Evolutionary conservation across 139 green algal species (phyloP), one percentile per base, ranked within the genome.

Genomic region (Coelastrella sp.): DNA sequence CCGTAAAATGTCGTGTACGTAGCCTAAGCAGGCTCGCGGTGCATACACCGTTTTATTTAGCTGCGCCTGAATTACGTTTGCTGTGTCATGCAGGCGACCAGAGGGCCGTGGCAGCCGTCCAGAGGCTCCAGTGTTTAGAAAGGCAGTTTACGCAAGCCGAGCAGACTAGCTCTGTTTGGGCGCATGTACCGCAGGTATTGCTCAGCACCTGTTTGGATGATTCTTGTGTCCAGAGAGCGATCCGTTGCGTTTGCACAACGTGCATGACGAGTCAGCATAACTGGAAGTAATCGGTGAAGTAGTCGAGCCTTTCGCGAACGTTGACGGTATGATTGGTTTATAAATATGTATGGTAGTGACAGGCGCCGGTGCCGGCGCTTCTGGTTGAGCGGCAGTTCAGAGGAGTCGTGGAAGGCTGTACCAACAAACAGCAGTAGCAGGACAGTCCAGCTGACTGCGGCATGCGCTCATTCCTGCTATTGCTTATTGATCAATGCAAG

Each of bases 111-210:
- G 17, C 68, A 32, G 68, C 68, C 5, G 14, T 76, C 14, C 68
- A 76, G 68, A 76, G 68, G 68, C 68, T 76, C 16, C 68, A 76
- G 68, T 47, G 68, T 23, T 23, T 76, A 22, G 14, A 76, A 17
- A 32, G 16, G 68, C 68, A 76, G 6, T 22, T 76, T 22, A 76
- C 68, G 16, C 68, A 76, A 7, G 79, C 79, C 17, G 79, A 85
- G 79, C 57, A 85, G 57, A 23, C n/a, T 7, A 32, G 79, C 79
- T 75, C 80, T 75, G 58, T 75, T 54, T 86, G 80, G 80, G 20
- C 80, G 32, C 20, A 66, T 74, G 80, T 86, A 66, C 80, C 80
- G 13, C 80, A 86, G 60, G 80, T 86, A 17, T 32, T 22, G 4
- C 17, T 32, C 8, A 32, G 16, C 32, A 75, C 13, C 13, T 7